phyloP scores from a whole-genome alignment of 371 early-diverging fungal species.

The Chytridium lagenaria region DNA sequence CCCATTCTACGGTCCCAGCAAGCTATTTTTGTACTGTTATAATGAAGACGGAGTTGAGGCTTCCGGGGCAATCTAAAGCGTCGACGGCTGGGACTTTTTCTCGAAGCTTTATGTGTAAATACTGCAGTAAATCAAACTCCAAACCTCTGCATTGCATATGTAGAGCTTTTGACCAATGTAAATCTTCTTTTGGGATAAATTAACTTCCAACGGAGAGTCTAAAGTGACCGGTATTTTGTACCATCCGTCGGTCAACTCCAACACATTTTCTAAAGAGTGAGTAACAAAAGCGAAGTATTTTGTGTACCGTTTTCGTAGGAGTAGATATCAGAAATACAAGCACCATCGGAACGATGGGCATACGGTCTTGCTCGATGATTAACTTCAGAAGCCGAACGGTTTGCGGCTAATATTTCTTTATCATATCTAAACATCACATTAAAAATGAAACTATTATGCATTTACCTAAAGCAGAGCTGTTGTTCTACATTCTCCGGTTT shows the following conservation, averaged over 20 bases:
- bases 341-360: constrained; percentile 67
- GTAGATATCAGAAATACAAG: constrained; percentile 68
- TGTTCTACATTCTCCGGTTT: constrained; percentile 55
- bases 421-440: constrained; percentile 62
- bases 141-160: constrained; percentile 70
- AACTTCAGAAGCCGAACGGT: constrained; percentile 68
- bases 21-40: constrained; percentile 69
- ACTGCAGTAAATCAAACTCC: no score
- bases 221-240: constrained; percentile 65
- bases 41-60: constrained; percentile 54
- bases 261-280: constrained; percentile 19
- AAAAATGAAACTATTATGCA: not conserved
- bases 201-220: constrained; percentile 62
- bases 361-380: constrained; percentile 74
- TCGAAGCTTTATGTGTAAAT: no score
- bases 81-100: constrained; percentile 51
- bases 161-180: constrained; percentile 70
- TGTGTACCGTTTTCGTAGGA: not conserved
- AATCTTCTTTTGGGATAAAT: constrained; percentile 54
- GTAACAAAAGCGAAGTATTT: not conserved
- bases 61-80: constrained; percentile 53
- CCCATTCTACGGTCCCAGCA: constrained; percentile 77
- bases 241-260: constrained; percentile 83
- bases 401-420: constrained; percentile 63
- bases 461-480: constrained; percentile 68